These are phyloP conservation scores for Sarocladiaceae sp. DNA, from an alignment of 2,329 filamentous ascomycete species.

Conservation along the genomic window DNA sequence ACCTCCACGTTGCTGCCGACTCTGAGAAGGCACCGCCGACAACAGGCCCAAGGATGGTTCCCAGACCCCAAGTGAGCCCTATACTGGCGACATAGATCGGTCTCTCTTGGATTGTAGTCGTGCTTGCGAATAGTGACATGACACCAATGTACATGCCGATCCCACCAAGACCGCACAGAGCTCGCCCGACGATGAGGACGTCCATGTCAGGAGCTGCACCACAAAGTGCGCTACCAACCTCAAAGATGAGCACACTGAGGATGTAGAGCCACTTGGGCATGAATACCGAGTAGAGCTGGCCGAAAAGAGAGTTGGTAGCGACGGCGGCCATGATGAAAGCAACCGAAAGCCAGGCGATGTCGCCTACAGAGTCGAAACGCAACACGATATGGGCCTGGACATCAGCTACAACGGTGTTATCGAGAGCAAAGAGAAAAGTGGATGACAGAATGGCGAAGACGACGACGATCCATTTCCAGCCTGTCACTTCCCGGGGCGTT, in stretches of 20 bases:
- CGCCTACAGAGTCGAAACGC: conserved; percentile 25
- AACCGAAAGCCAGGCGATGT: conserved; percentile 31
- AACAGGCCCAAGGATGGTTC: conserved; percentile 40
- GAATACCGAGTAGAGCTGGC: neutral
- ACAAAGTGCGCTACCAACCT: conserved; percentile 27
- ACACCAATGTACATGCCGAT: conserved; percentile 29
- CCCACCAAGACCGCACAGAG: conserved; percentile 35
- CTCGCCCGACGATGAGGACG: conserved; percentile 38
- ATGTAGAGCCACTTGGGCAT: conserved; percentile 35
- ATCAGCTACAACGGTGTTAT: conserved; percentile 39
- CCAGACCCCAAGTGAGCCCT: conserved; percentile 31
- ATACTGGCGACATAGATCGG: neutral
- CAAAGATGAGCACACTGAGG: conserved; percentile 18
- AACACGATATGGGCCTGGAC: conserved; percentile 32
- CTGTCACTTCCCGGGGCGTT: neutral
- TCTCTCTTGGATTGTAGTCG: neutral
- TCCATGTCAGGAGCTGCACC: conserved; percentile 37
- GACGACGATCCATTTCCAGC: conserved; percentile 13
- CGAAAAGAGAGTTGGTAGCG: neutral
- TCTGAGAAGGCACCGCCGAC: conserved; percentile 36
- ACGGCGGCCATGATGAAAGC: conserved; percentile 18
- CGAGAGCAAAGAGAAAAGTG: conserved; percentile 29
- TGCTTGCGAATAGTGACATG: neutral
- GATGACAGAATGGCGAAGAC: conserved; percentile 14
- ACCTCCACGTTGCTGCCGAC: conserved; percentile 31